Base-by-base conservation (phyloP, 495 filamentous ascomycete species). In the Penicillium soppii region DNA sequence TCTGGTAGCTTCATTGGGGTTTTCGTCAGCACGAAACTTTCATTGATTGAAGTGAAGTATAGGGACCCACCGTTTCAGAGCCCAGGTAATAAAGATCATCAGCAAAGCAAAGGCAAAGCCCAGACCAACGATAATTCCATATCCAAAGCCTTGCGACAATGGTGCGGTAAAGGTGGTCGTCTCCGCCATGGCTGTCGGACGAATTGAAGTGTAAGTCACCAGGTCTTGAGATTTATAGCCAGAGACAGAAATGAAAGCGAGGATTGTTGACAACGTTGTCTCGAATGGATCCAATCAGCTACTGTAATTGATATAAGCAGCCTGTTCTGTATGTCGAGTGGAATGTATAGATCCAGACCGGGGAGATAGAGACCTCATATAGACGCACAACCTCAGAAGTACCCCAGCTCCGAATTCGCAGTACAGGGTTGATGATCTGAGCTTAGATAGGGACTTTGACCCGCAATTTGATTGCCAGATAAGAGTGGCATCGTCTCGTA, bases 21-120 rank as follows among this genome's bases (percentile, higher is more conserved):
- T 30, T 20, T 22, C n/a, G 42, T 40, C 13, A 37, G 46, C 20
- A 26, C 22, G 10, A 12, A 8, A 8, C 5, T 19, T 8, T 29
- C 4, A n/a, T 44, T 1, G 10, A 30, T 39, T 16, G 19, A 20
- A 5, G n/a, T 7, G 15, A 44, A 21, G 3, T 23, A 29, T 17
- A 38, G 9, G 26, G 15, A 21, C 60, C 17, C 59, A 80, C 62
- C 88, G 75, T 63, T 86, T 90, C 47, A 95, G 73, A 43, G 88
- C 81, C 76, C 84, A 91, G 8, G 90, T 95, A 21, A 88, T 88
- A 39, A 84, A 77, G 60, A 91, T 88, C 90, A 91, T 90, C 52
- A 86, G 74, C 52, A 92, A 67, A 8, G 90, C 88, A 73, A 94
- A 94, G 33, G 78, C 77, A 65, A 83, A 82, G 17, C 88, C 87